phyloP scores from a whole-genome alignment of 192 early-diverging fungal species.

The Backusella sp. region DNA sequence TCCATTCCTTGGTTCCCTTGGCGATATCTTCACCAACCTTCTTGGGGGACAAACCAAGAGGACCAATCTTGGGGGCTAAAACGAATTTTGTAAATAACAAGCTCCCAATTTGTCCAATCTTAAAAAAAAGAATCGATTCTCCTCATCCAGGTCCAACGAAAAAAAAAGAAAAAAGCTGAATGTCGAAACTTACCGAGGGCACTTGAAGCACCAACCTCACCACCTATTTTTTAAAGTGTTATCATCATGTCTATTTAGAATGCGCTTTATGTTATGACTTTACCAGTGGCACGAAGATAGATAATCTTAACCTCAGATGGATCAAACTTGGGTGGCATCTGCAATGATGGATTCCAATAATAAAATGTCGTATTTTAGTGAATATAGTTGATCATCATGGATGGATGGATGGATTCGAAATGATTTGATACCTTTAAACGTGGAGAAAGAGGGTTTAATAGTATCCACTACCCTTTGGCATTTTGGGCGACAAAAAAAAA shows the following conservation, averaged over 20 bases:
- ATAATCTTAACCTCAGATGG: conserved; percentile 76
- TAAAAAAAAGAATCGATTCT: background rate
- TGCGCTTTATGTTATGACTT: background rate
- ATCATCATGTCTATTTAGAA: background rate
- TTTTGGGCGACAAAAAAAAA: background rate
- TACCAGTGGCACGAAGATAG: conserved; percentile 91
- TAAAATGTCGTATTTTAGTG: background rate
- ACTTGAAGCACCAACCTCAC: conserved; percentile 90
- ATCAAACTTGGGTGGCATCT: conserved; percentile 84
- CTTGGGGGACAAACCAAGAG: conserved; percentile 99
- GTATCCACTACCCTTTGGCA: background rate
- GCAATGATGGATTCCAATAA: background rate
- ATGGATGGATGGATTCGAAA: conserved; percentile 35
- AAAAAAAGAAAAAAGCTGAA: background rate
- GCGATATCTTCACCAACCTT: conserved; percentile 99
- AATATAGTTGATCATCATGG: conserved; percentile 22
- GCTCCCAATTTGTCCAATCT: background rate
- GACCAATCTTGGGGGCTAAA: conserved; percentile 98
- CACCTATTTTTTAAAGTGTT: conserved; percentile 14
- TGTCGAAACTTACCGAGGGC: conserved; percentile 59
- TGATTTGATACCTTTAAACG: conserved; percentile 7
- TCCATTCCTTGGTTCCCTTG: conserved; percentile 98
- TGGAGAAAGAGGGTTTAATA: conserved; percentile 13
- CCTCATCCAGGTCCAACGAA: background rate
- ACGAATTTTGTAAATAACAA: background rate